Conservation (phyloP, 176 grass and related monocot genomes). For the Secale cereale region DNA sequence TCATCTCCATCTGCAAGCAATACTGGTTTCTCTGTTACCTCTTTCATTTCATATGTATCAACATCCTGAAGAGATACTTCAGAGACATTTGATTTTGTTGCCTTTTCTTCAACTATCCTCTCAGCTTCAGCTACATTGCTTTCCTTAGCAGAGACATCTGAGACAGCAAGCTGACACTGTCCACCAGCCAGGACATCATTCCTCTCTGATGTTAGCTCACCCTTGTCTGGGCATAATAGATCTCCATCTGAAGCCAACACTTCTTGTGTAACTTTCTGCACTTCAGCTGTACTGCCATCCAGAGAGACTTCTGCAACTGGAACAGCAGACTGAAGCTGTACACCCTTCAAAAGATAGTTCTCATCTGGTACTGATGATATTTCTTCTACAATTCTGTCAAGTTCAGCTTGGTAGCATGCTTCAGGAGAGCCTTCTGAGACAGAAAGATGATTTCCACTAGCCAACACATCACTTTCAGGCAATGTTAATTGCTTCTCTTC, state of each 20-base stretch:
- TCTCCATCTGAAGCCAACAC: not conserved
- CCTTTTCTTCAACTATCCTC: not conserved
- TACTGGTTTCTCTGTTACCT: not conserved
- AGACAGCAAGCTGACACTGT: slow-evolving; percentile 9
- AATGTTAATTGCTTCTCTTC: not conserved
- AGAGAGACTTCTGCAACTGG: slow-evolving; percentile 3
- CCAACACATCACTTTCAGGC: not conserved
- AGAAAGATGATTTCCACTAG: not conserved
- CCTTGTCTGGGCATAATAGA: not conserved
- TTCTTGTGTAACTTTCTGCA: slow-evolving; percentile 12
- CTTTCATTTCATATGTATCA: slow-evolving; percentile 9
- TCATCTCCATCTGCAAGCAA: not conserved
- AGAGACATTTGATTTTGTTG: slow-evolving; percentile 17
- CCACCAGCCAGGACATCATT: not conserved
- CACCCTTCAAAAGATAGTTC: not conserved
- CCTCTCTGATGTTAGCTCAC: slow-evolving; percentile 4
- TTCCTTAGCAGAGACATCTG: not conserved
- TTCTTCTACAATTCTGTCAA: slow-evolving; percentile 5
- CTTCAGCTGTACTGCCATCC: slow-evolving; percentile 18
- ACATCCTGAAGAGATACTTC: slow-evolving; percentile 1
- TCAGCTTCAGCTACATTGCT: not conserved
- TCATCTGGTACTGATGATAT: not conserved
- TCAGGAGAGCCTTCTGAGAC: not conserved
- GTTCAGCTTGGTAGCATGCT: slow-evolving; percentile 1
- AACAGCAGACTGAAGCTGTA: slow-evolving; percentile 3